Conservation (phyloP, 257 asterid species). For the Jasminum sambac region DNA sequence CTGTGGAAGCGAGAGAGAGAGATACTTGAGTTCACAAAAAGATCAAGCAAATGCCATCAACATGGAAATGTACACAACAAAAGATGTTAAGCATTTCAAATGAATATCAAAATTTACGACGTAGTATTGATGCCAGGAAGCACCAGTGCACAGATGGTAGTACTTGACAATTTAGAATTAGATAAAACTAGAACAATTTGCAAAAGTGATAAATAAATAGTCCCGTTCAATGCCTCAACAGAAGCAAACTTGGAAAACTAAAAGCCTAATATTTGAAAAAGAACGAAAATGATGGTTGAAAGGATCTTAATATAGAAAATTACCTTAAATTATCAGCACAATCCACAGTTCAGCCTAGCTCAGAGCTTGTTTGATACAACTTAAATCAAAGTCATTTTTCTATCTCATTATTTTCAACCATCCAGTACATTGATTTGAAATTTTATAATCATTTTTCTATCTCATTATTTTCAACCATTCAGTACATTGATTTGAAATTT, state of each 20-base stretch:
- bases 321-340: background rate
- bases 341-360: background rate
- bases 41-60: background rate
- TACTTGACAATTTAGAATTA: background rate
- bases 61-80: background rate
- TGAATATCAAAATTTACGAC: background rate
- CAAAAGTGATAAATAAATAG: background rate
- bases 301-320: background rate
- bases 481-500: too few species aligned
- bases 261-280: background rate
- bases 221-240: background rate
- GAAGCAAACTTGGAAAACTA: background rate
- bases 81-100: background rate
- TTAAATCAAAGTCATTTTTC: too few species aligned
- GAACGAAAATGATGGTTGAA: background rate
- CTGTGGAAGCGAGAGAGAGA: background rate
- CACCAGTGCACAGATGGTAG: slow-evolving; percentile 1
- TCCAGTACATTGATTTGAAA: too few species aligned
- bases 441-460: too few species aligned
- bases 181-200: background rate
- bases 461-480: too few species aligned
- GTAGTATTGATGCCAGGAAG: slow-evolving; percentile 8
- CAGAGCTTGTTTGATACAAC: too few species aligned
- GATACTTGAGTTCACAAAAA: background rate
- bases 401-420: too few species aligned